Evolutionary conservation across 2,329 filamentous ascomycete species (phyloP).

Genomic region (Ophiocordyceps camponoti-rufipedis): DNA sequence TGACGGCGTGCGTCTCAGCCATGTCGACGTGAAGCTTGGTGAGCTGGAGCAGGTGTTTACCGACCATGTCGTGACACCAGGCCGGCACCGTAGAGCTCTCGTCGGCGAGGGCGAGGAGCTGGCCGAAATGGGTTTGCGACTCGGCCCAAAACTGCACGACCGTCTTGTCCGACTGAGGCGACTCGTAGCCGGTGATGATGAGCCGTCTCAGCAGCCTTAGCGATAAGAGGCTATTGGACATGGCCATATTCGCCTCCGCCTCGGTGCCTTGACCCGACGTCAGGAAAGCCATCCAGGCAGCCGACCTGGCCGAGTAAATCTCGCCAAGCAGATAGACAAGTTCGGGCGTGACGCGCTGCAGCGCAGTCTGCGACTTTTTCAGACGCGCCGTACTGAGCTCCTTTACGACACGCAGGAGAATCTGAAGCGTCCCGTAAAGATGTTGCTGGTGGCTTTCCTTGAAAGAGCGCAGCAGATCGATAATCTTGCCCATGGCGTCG

Average conservation of each 20-base stretch:
- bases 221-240: conserved; percentile 60
- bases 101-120: conserved; percentile 48
- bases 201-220: conserved; percentile 70
- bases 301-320: conserved; percentile 60
- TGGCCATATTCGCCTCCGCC: conserved; percentile 38
- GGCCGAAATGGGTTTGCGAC: conserved; percentile 59
- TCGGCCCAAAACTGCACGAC: conserved; percentile 68
- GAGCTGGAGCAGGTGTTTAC: conserved; percentile 76
- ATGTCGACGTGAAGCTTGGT: conserved; percentile 84
- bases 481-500: conserved; percentile 39
- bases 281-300: conserved; percentile 47
- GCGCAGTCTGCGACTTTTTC: conserved; percentile 51
- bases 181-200: conserved; percentile 64
- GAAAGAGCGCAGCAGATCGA: conserved; percentile 39
- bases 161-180: conserved; percentile 59
- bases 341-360: conserved; percentile 67
- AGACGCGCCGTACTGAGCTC: conserved; percentile 71
- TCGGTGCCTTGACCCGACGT: conserved; percentile 38
- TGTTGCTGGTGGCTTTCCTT: conserved; percentile 40
- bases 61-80: conserved; percentile 43
- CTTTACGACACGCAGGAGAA: conserved; percentile 76
- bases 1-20: conserved; percentile 59
- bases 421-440: conserved; percentile 53
- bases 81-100: conserved; percentile 34
- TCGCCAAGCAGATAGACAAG: conserved; percentile 62